Evolutionary conservation across 768 basidiomycete species (phyloP).

Genomic region (Cyathus striatus): DNA sequence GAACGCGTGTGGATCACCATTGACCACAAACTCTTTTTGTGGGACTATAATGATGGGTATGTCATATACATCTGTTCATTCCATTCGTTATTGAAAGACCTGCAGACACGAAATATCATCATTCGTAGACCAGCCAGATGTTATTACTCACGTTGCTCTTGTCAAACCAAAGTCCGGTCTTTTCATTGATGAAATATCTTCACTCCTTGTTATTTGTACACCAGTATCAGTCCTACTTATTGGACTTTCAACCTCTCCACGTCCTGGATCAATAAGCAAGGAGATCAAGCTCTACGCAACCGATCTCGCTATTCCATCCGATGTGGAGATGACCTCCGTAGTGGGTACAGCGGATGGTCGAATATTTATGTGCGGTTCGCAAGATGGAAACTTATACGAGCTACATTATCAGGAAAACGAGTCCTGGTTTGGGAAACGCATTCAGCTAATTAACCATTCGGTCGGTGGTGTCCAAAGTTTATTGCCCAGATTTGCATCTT

Average conservation of each 20-base stretch:
- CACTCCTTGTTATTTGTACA: slow-evolving; percentile 87
- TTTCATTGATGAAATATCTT: slow-evolving; percentile 90
- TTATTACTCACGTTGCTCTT: slow-evolving; percentile 84
- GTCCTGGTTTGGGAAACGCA: slow-evolving; percentile 87
- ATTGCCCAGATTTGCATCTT: slow-evolving; percentile 66
- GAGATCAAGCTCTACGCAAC: slow-evolving; percentile 90
- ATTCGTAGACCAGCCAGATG: slow-evolving; percentile 87
- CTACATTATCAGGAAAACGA: slow-evolving; percentile 87
- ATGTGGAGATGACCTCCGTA: slow-evolving; percentile 84
- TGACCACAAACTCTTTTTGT: slow-evolving; percentile 89
- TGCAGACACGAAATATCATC: slow-evolving; percentile 83
- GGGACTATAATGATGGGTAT: slow-evolving; percentile 95
- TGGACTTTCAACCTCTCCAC: slow-evolving; percentile 61
- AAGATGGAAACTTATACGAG: slow-evolving; percentile 89
- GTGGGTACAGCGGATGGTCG: slow-evolving; percentile 76
- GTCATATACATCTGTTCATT: slow-evolving; percentile 18
- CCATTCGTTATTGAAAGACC: slow-evolving; percentile 1
- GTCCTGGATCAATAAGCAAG: slow-evolving; percentile 43
- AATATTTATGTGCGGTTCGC: slow-evolving; percentile 85
- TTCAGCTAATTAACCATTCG: slow-evolving; percentile 85
- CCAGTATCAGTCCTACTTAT: slow-evolving; percentile 79
- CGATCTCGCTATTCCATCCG: slow-evolving; percentile 72
- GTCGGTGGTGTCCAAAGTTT: slow-evolving; percentile 74
- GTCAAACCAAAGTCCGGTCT: slow-evolving; percentile 82
- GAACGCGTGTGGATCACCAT: slow-evolving; percentile 95